These are phyloP conservation scores for Penicillium salamii DNA, from an alignment of 495 filamentous ascomycete genomes.

Conservation along the genomic window DNA sequence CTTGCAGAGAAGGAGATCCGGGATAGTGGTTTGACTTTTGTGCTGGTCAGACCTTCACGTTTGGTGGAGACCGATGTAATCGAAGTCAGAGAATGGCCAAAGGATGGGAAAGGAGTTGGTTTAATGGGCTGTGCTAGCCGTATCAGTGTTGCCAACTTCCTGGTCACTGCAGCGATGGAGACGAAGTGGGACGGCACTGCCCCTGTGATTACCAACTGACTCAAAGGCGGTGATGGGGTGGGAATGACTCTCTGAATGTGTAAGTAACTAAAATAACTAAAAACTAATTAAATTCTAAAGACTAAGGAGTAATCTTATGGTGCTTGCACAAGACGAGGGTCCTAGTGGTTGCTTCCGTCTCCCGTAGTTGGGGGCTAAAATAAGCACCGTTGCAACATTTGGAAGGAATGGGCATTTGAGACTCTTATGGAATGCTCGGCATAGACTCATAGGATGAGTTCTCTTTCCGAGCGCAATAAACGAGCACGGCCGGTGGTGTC, in stretches of 20 bases:
- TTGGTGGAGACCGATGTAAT: constrained; percentile 26
- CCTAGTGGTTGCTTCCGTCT: too few species aligned
- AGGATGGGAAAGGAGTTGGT: constrained; percentile 25
- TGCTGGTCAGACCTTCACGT: constrained; percentile 39
- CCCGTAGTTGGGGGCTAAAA: too few species aligned
- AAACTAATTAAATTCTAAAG: too few species aligned
- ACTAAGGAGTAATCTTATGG: too few species aligned
- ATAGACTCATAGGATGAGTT: constrained; percentile 7
- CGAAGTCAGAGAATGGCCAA: constrained; percentile 24
- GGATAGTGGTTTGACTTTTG: constrained; percentile 37
- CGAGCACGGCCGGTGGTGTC: constrained; percentile 27
- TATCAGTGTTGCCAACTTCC: constrained; percentile 23
- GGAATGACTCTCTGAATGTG: too few species aligned
- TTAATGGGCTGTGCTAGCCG: constrained; percentile 27
- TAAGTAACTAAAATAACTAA: too few species aligned
- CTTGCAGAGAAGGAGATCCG: constrained; percentile 39
- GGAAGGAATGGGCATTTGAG: too few species aligned
- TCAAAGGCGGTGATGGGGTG: too few species aligned
- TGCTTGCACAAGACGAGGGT: too few species aligned
- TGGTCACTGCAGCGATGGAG: constrained; percentile 19
- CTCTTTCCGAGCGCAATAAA: constrained; percentile 6
- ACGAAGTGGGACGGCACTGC: constrained; percentile 23
- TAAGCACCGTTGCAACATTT: too few species aligned
- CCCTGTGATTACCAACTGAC: constrained; percentile 28
- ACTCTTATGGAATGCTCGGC: too few species aligned